These are phyloP conservation scores for Bipolaris bicolor DNA, from an alignment of 2,329 filamentous ascomycete genomes.

Conservation along the genomic window DNA sequence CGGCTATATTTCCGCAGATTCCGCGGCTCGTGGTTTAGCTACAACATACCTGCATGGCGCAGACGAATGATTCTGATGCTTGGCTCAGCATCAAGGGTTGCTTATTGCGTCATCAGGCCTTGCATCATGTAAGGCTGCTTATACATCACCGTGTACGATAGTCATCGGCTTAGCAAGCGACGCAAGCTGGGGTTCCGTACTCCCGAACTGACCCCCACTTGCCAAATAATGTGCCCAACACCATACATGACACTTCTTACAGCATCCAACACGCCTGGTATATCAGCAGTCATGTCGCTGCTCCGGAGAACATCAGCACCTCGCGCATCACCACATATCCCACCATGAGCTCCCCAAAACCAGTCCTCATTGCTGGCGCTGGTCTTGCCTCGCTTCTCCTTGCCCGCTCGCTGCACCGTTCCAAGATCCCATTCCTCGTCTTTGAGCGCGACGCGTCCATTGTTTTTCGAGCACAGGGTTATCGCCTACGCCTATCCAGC, in stretches of 20 bases:
- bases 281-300: constrained; percentile 8
- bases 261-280: constrained; percentile 2
- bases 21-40: too few species aligned
- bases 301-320: neutral
- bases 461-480: constrained; percentile 67
- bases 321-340: neutral
- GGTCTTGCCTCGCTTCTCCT: constrained; percentile 43
- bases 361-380: constrained; percentile 49
- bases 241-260: neutral
- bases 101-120: neutral
- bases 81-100: neutral
- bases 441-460: constrained; percentile 54
- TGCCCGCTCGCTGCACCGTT: constrained; percentile 37
- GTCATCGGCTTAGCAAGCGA: neutral
- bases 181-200: neutral
- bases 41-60: too few species aligned
- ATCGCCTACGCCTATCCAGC: constrained; percentile 63
- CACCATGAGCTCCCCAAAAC: constrained; percentile 41
- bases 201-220: neutral
- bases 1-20: too few species aligned
- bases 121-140: neutral
- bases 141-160: neutral
- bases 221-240: neutral
- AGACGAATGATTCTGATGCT: neutral
- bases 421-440: constrained; percentile 42